Base-by-base conservation (phyloP, 2,329 filamentous ascomycete species). In the Talaromyces sp. region DNA sequence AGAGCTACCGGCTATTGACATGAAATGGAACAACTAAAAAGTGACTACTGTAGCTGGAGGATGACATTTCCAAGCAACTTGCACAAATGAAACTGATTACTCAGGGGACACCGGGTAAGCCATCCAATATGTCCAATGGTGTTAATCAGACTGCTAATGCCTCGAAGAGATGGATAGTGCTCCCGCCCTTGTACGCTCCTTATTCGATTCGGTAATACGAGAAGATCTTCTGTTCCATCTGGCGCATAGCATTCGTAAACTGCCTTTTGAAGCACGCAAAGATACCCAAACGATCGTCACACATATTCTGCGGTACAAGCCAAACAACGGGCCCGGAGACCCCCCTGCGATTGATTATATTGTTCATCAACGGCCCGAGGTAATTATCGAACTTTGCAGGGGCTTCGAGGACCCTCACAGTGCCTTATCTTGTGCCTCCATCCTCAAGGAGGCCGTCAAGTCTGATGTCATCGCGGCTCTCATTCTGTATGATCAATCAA, bases 221-320 rank as follows among this genome's bases (percentile, higher is more conserved):
- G 91, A 97, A 76, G 91, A 96, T 72, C 81, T 99, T 7, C 85
- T 99, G 43, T 89, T 89, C 66, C 81, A 89, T 53, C 86, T 99
- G 59, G 91, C 93, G 19, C 82, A 87, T 61, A 88, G 88, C 69
- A 88, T 99, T 46, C 86, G 90, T 74, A 84, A 87, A 53, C 83
- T 99, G 4, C 91, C 93, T 0, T 99, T 99, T 78, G 94, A 99
- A 78, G 90, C 92, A 37, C 87, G 93, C 69, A 97, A 97, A 78
- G 93, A 97, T 70, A 89, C 90, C 11, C 93, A 97, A 72, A 89
- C 94, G 62, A 94, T 97, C 71, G 94, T 97, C 77, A 96, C 91
- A 40, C 94, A 93, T 73, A 89, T 95, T 65, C 91, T 97, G 71
- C 89, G 92, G 64, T 97, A 94, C 79, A 89, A 89, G 63, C 88